Percentiles rank a stretch among this genome's conserved stretches.
phyloP scores from a whole-genome alignment of 495 filamentous ascomycete genomes.

The Penicillium lagena region DNA sequence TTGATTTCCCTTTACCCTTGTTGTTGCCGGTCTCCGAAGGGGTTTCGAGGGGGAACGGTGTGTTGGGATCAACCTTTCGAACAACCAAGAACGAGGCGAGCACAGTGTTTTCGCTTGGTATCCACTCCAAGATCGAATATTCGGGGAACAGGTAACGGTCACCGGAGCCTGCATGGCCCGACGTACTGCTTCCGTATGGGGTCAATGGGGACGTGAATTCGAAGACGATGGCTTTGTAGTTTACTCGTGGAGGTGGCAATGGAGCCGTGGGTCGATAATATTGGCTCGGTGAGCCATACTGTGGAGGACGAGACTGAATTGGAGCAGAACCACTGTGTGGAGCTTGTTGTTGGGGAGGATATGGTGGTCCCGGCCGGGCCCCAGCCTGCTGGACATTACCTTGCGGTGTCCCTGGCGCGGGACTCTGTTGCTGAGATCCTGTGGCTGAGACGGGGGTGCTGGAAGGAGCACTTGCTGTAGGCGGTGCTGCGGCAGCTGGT shows the following conservation, averaged over 20 bases:
- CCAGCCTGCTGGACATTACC: slow-evolving; percentile 13
- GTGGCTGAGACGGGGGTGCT: slow-evolving; percentile 9
- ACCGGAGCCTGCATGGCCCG: slow-evolving; percentile 62
- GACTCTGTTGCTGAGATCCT: slow-evolving; percentile 12
- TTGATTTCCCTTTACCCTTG: slow-evolving; percentile 28
- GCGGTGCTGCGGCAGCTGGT: slow-evolving; percentile 8
- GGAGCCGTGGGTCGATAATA: slow-evolving; percentile 31
- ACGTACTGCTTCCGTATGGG: slow-evolving; percentile 40
- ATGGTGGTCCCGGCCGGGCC: slow-evolving; percentile 22
- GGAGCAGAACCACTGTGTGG: slow-evolving; percentile 26
- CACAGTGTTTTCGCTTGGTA: slow-evolving; percentile 39
- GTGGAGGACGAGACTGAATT: slow-evolving; percentile 34
- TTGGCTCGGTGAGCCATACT: slow-evolving; percentile 26
- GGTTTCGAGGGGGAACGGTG: slow-evolving; percentile 33
- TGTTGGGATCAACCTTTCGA: slow-evolving; percentile 39
- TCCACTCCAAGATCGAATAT: slow-evolving; percentile 73
- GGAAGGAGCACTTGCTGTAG: slow-evolving; percentile 17
- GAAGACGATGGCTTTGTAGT: slow-evolving; percentile 70
- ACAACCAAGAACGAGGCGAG: slow-evolving; percentile 48
- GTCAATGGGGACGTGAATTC: slow-evolving; percentile 61
- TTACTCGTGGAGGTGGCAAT: slow-evolving; percentile 34
- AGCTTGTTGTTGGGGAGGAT: slow-evolving; percentile 25
- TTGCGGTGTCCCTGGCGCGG: slow-evolving; percentile 15
- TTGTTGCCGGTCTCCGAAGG: slow-evolving; percentile 18
- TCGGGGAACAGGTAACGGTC: slow-evolving; percentile 90